Evolutionary conservation across 1,284 basidiomycete genomes (phyloP).

Genomic region (Ceratobasidium sp.): DNA sequence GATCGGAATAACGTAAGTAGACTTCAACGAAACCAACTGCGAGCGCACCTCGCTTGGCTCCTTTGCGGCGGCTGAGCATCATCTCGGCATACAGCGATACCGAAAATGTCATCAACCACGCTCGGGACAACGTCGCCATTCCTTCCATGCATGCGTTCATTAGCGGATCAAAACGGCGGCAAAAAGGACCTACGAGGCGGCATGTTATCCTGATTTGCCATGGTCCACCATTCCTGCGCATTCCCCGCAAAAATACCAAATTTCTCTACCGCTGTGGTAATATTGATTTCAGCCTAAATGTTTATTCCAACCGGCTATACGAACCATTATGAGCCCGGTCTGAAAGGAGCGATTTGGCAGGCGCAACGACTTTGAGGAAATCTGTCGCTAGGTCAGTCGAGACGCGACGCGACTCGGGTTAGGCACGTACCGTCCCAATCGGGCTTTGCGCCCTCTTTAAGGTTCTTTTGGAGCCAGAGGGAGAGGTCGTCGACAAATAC

Average conservation of each 20-base stretch:
- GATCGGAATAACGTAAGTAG: background rate
- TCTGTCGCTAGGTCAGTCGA: background rate
- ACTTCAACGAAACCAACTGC: background rate
- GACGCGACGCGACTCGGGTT: background rate
- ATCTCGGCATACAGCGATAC: background rate
- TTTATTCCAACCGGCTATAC: background rate
- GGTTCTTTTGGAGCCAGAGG: background rate
- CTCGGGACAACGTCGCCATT: background rate
- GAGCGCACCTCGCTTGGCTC: background rate
- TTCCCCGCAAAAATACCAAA: background rate
- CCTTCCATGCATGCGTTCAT: background rate
- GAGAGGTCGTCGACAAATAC: background rate
- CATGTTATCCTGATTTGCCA: background rate
- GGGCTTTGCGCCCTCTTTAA: background rate
- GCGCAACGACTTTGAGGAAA: background rate
- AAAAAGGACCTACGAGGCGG: background rate
- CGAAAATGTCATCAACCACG: background rate
- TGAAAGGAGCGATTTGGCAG: background rate
- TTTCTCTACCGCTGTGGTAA: background rate
- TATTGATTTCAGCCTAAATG: background rate
- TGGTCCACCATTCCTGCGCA: background rate
- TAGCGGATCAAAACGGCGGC: background rate
- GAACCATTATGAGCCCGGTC: constrained; percentile 1
- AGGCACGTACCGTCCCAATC: background rate
- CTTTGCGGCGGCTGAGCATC: background rate